Evolutionary conservation across 2,329 filamentous ascomycete genomes (phyloP), one percentile per base, ranked within the genome.

Genomic region (Sporothrix sp.): DNA sequence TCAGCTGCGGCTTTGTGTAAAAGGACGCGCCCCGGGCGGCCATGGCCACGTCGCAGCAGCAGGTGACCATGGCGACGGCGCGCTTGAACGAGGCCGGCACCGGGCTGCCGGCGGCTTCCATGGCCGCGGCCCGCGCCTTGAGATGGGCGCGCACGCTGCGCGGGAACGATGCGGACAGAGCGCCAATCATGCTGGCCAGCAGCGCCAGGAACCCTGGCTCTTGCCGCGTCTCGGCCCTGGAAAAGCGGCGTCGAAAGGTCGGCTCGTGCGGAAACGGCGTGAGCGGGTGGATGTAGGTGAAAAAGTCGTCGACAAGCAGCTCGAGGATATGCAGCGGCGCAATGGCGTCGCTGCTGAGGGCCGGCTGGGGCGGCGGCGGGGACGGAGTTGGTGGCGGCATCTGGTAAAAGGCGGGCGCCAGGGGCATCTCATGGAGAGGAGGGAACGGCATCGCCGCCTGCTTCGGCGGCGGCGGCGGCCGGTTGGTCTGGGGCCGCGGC

Each of bases 261-360:
- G 84, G 84, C 61, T 89, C 84, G 63, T 90, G 85, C 0, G 85
- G 85, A 52, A 90, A 89, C 0, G 85, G 85, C 52, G 78, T 79
- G 8, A 90, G 73, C 1, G 85, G 85, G 58, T 89, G 84, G 48
- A 89, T 83, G 62, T 88, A 88, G 16, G 82, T 87, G 66, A 89
- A 90, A 72, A 87, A 90, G 67, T 90, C 85, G 63, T 89, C 83
- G 52, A 90, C 77, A 14, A 89, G 71, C 2, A 83, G 73, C 59
- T 84, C 75, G 48, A 90, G 68, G 10, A 83, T 79, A 7, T 78
- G 75, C 64, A 83, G 72, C 0, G 85, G 82, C 36, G 83, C 85
- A 54, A 90, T 88, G 2, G 77, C 71, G 61, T 90, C 85, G 43
- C 82, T 75, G 72, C 14, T 35, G 28, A 46, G 36, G 18, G 39